phyloP scores from a whole-genome alignment of 2,329 filamentous ascomycete genomes.

The Calycina marina region DNA sequence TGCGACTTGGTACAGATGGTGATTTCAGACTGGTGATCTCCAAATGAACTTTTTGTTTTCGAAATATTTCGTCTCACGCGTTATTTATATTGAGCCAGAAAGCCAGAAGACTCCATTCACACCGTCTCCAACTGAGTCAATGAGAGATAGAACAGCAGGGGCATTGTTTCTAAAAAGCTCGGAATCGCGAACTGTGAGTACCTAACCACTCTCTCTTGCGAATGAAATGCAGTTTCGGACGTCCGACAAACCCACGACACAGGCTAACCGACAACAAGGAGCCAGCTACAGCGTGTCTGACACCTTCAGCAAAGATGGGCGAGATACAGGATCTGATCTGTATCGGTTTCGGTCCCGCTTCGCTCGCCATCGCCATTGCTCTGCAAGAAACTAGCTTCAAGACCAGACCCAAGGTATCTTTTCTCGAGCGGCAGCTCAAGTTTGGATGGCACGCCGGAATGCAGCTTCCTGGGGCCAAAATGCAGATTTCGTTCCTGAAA shows the following conservation, averaged over 20 bases:
- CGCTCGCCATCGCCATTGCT: constrained; percentile 72
- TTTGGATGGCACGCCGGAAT: constrained; percentile 94
- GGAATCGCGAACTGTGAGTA: not conserved
- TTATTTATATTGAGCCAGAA: no score
- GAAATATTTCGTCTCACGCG: no score
- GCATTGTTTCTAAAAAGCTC: not conserved
- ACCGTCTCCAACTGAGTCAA: not conserved
- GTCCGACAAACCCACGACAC: no score
- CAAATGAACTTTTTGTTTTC: no score
- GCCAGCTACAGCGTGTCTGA: not conserved
- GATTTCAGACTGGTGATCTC: no score
- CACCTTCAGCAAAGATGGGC: not conserved
- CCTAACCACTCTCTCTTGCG: not conserved
- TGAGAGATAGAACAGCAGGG: not conserved
- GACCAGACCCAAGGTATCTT: constrained; percentile 57
- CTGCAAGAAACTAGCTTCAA: constrained; percentile 47
- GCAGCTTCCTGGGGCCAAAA: constrained; percentile 81
- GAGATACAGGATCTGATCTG: constrained; percentile 53
- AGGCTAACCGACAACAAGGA: not conserved
- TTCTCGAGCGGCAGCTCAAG: constrained; percentile 67
- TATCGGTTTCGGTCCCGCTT: constrained; percentile 82
- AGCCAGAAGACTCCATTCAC: no score
- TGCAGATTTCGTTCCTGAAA: constrained; percentile 97
- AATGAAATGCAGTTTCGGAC: not conserved
- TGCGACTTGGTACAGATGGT: no score